Percentiles rank a stretch among this genome's conserved stretches.
phyloP scores from a whole-genome alignment of 1,284 basidiomycete genomes.

The Abortiporus biennis region DNA sequence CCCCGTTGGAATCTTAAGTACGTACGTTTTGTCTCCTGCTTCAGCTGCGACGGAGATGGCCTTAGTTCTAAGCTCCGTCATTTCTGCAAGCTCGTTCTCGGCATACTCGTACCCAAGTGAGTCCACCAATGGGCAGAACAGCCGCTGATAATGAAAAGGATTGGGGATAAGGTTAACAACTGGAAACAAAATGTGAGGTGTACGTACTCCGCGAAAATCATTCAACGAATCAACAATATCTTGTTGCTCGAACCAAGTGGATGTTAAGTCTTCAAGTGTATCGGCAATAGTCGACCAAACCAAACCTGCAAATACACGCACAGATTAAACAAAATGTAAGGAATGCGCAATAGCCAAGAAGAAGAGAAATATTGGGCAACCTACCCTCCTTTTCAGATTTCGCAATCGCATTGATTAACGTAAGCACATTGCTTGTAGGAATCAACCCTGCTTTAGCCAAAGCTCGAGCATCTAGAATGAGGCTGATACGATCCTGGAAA shows the following conservation, averaged over 20 bases:
- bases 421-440: constrained; percentile 70
- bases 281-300: constrained; percentile 60
- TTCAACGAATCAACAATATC: constrained; percentile 52
- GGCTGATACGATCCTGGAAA: constrained; percentile 78
- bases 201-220: constrained; percentile 51
- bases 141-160: constrained; percentile 29
- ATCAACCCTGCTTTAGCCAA: constrained; percentile 75
- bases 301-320: constrained; percentile 44
- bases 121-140: constrained; percentile 75
- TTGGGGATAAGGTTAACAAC: constrained; percentile 3
- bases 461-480: constrained; percentile 75
- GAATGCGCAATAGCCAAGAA: not conserved
- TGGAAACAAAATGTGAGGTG: not conserved
- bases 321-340: not conserved
- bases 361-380: not conserved
- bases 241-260: constrained; percentile 80
- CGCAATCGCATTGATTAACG: constrained; percentile 59
- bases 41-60: constrained; percentile 60
- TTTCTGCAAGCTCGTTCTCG: constrained; percentile 62
- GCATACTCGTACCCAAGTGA: constrained; percentile 74
- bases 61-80: constrained; percentile 69
- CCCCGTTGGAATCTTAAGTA: constrained; percentile 3
- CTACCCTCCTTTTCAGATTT: constrained; percentile 60
- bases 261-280: constrained; percentile 47
- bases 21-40: constrained; percentile 51